Evolutionary conservation across 2,329 filamentous ascomycete species (phyloP), one percentile per base, ranked within the genome.

Genomic region (Neofusicoccum cordaticola): DNA sequence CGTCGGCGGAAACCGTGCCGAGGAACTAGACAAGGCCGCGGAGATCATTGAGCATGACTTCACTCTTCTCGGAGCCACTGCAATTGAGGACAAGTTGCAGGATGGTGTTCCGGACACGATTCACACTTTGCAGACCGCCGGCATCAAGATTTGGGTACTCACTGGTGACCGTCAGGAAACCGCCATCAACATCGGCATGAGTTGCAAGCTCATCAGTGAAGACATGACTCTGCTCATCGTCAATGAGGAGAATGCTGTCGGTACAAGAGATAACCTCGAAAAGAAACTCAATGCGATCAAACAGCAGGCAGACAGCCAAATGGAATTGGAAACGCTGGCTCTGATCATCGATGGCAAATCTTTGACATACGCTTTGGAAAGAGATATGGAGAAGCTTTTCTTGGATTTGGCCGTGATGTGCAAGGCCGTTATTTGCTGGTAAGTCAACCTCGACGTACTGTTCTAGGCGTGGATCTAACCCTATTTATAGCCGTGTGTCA

Each of bases 151-250:
- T 63, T 99, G 95, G 95, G 95, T 99, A 19, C 79, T 99, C 77
- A 99, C 95, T 44, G 95, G 95, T 71, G 95, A 99, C 82, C 88
- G 95, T 72, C 96, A 99, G 79, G 95, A 99, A 79, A 99, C 95
- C 34, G 95, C 95, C 64, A 99, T 99, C 85, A 99, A 99, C 77
- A 99, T 99, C 70, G 95, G 96, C 68, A 99, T 99, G 95, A 97
- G 93, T 76, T 99, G 95, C 81, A 98, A 98, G 80, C 85, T 99
- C 57, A 92, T 99, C 66, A 97, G 93, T 69, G 95, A 99, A 78
- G 96, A 99, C 72, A 99, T 99, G 95, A 97, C 95, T 73, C 85
- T 99, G 11, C 82, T 99, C 63, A 97, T 99, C 71, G 86, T 99
- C 73, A 99, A 99, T 73, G 95, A 99, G 75, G 93, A 98, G 71